These are phyloP conservation scores for Colletotrichum lindemuthianum DNA, from an alignment of 2,329 filamentous ascomycete genomes.

Conservation along the genomic window DNA sequence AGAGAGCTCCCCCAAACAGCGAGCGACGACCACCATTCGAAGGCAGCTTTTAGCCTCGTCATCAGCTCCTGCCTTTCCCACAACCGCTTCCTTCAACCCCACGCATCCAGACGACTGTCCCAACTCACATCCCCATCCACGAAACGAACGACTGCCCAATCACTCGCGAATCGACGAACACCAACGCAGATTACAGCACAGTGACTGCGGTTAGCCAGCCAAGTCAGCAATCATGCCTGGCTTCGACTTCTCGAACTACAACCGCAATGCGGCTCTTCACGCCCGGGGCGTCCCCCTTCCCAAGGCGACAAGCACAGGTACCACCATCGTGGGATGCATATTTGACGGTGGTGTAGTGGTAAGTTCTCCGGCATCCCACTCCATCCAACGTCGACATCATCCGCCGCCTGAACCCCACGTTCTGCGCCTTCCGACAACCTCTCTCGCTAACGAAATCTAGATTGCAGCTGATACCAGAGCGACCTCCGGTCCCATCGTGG, in stretches of 20 bases:
- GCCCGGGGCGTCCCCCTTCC: slow-evolving; percentile 93
- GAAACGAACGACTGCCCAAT: slow-evolving; percentile 18
- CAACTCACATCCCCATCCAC: slow-evolving; percentile 8
- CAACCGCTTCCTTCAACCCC: slow-evolving; percentile 36
- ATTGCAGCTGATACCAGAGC: slow-evolving; percentile 98
- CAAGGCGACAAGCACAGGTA: slow-evolving; percentile 98
- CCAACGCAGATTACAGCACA: background rate
- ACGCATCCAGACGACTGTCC: slow-evolving; percentile 38
- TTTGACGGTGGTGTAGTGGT: slow-evolving; percentile 96
- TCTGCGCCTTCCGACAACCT: background rate
- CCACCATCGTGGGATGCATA: slow-evolving; percentile 97
- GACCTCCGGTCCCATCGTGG: slow-evolving; percentile 96
- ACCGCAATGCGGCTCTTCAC: slow-evolving; percentile 96
- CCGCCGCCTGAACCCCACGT: background rate
- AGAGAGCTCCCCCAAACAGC: slow-evolving; percentile 35
- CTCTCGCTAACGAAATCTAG: slow-evolving; percentile 52
- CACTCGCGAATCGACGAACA: slow-evolving; percentile 10
- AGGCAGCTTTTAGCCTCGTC: slow-evolving; percentile 67
- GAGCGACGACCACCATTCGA: slow-evolving; percentile 37
- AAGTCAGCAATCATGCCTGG: slow-evolving; percentile 77
- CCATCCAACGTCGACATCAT: background rate
- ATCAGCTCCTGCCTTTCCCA: slow-evolving; percentile 52
- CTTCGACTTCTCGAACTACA: slow-evolving; percentile 99
- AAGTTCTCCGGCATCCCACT: slow-evolving; percentile 48
- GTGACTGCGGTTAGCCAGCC: slow-evolving; percentile 11